Base-by-base conservation (phyloP, 2,329 filamentous ascomycete species). In the Penicillium sp. region DNA sequence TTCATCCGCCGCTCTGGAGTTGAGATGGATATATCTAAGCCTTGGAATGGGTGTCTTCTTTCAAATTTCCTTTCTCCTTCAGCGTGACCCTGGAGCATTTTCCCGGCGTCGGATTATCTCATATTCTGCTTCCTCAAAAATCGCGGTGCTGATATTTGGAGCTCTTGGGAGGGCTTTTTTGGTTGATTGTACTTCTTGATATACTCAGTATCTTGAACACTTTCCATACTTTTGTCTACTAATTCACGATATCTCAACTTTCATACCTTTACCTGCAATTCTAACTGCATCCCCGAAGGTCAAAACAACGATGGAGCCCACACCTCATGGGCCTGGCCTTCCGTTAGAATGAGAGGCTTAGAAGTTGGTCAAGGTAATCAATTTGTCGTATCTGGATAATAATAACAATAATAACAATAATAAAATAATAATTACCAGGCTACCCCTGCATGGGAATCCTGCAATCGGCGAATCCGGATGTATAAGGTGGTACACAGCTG, bases 1-100 rank as follows among this genome's bases (percentile, higher is more conserved):
- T 76, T 9, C 73, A 75, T 49, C 72, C 74, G 13, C 72, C 73
- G 2, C 58, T 76, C 10, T 76, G 74, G 74, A 61, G 67, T 32
- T 71, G 55, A 54, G 12, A 2, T 23, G 27, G 10, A 3, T 5
- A 31, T 24, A 8, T 3, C 1, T 15, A 10, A 18, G 27, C 2
- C 32, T 35, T 35, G 15, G 13, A 8, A 15, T 18, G 25, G 10
- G 13, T 29, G 10, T 15, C 2, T 9, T 4, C 7, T 1, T 43
- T 12, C 39, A 5, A 37, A 31, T 37, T 39, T 44, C 32, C 25
- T 47, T 38, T 46, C 31, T 40, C 24, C 35, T 55, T 49, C 46
- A 48, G 52, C 46, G 47, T 37, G 42, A 41, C 32, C 40, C 29
- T 15, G 47, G 50, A 40, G 50, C 53, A 52, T 52, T 42, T 29